phyloP scores from a whole-genome alignment of 371 early-diverging fungal species.

The Mucor sp. region DNA sequence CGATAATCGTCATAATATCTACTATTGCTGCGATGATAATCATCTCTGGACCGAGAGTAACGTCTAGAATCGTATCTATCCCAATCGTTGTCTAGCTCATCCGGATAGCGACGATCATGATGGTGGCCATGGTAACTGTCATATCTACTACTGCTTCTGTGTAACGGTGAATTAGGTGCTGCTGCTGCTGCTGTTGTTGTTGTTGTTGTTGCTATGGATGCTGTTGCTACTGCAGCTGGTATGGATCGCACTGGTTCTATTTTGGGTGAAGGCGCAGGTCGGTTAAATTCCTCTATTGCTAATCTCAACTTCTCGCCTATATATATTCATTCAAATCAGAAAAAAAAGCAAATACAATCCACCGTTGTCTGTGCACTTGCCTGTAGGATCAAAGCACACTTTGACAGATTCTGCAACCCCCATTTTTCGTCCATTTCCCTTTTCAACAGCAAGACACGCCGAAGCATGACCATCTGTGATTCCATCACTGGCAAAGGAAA shows the following conservation, averaged over 20 bases:
- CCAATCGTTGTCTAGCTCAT: conserved; percentile 7
- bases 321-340: background rate
- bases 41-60: conserved; percentile 12
- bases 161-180: conserved; percentile 1
- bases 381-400: conserved; percentile 66
- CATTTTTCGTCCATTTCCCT: conserved; percentile 60
- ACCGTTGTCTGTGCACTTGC: conserved; percentile 16
- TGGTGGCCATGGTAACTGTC: conserved; percentile 2
- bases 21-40: conserved; percentile 1
- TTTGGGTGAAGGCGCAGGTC: background rate
- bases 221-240: background rate
- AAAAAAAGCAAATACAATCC: background rate
- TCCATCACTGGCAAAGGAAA: conserved; percentile 45
- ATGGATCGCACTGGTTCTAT: background rate
- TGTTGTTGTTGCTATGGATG: too few species aligned
- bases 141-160: background rate
- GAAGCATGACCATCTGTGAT: conserved; percentile 31
- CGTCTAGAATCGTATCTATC: conserved; percentile 15
- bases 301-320: conserved; percentile 15
- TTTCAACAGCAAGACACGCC: conserved; percentile 55
- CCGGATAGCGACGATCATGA: conserved; percentile 3
- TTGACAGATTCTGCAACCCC: conserved; percentile 54
- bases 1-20: conserved; percentile 33
- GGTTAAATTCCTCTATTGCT: conserved; percentile 9
- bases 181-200: background rate